Percentiles rank a stretch among this genome's conserved stretches.
These are phyloP conservation scores for Paraphoma chrysanthemicola DNA, from an alignment of 2,329 filamentous ascomycete genomes.

Conservation along the genomic window DNA sequence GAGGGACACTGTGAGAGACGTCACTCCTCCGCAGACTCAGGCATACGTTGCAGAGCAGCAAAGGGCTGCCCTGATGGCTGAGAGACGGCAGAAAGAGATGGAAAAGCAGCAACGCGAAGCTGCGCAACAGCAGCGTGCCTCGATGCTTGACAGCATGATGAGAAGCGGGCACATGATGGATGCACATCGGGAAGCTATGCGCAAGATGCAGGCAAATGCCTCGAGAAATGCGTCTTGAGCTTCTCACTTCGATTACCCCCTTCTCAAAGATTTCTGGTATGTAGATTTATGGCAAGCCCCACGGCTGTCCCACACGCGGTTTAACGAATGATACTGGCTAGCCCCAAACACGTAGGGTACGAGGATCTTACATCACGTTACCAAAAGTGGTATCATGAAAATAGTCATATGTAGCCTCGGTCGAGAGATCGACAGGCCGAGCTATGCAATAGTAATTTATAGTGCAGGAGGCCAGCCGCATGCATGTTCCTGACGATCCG, in stretches of 20 bases:
- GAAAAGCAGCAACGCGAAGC: constrained; percentile 65
- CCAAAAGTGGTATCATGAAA: not conserved
- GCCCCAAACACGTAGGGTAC: not conserved
- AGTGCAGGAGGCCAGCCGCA: not conserved
- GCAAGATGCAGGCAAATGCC: constrained; percentile 74
- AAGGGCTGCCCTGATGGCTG: constrained; percentile 60
- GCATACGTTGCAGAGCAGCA: constrained; percentile 42
- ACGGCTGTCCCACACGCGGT: not conserved
- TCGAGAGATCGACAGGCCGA: not conserved
- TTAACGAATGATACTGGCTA: not conserved
- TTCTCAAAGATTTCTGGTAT: not conserved
- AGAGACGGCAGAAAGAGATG: constrained; percentile 68
- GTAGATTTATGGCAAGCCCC: constrained; percentile 6
- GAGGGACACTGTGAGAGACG: constrained; percentile 42
- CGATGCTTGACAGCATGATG: constrained; percentile 77
- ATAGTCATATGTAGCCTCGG: not conserved
- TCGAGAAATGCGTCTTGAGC: constrained; percentile 46
- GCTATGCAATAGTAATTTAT: not conserved
- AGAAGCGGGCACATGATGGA: constrained; percentile 76
- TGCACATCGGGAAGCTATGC: constrained; percentile 79
- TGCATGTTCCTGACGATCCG: not conserved
- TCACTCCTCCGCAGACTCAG: constrained; percentile 24
- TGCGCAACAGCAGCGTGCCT: constrained; percentile 66
- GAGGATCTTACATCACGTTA: not conserved
- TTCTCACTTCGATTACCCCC: not conserved